Evolutionary conservation across 2,329 filamentous ascomycete genomes (phyloP).

Genomic region (Ceratocystis albifundus): DNA sequence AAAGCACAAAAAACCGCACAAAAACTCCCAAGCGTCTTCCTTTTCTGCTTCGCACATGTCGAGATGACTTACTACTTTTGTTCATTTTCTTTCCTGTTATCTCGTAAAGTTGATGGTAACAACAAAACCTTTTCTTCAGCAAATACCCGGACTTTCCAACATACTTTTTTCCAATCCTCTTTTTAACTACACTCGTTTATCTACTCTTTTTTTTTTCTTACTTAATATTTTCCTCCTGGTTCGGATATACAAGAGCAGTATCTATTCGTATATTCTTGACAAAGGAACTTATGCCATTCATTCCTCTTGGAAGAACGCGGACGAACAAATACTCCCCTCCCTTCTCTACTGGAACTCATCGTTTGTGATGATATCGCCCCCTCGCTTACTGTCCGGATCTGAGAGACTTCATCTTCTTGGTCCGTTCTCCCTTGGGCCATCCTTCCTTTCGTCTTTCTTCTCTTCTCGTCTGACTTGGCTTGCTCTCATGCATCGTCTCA

Average conservation of each 20-base stretch:
- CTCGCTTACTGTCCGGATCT: background rate
- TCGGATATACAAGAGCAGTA: background rate
- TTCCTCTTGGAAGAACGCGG: background rate
- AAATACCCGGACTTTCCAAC: constrained; percentile 15
- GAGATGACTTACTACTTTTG: constrained; percentile 16
- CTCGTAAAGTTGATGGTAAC: constrained; percentile 17
- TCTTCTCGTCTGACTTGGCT: background rate
- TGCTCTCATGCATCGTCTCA: background rate
- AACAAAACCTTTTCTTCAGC: constrained; percentile 12
- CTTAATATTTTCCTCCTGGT: background rate
- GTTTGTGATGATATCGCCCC: background rate
- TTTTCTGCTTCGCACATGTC: constrained; percentile 9
- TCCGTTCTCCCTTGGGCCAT: background rate
- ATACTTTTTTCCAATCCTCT: background rate
- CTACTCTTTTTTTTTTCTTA: background rate
- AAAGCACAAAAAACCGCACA: constrained; percentile 7
- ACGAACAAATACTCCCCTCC: background rate
- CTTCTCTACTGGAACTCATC: background rate
- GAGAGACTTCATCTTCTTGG: background rate
- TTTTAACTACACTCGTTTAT: background rate
- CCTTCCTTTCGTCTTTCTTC: background rate
- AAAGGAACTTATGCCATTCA: background rate
- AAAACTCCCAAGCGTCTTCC: constrained; percentile 10
- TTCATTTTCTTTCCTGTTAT: constrained; percentile 18
- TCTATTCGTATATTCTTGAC: constrained; percentile 8